Conservation (phyloP, 2,329 filamentous ascomycete species). For the Verticillium isaacii region DNA sequence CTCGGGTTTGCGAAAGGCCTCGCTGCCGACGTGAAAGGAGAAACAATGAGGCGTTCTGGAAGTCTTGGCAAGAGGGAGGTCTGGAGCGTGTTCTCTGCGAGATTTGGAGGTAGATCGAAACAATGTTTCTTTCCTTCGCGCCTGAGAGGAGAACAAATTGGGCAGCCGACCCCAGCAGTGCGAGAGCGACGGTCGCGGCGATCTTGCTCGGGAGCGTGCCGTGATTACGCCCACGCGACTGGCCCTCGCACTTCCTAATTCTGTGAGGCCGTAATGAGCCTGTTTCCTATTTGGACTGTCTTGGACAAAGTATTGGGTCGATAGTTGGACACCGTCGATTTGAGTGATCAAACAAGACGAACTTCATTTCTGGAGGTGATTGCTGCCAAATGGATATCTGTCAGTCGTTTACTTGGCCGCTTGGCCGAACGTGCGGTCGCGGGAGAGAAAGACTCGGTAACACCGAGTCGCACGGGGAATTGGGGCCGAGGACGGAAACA, state of each 20-base stretch:
- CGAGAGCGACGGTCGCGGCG: neutral
- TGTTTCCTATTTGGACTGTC: neutral
- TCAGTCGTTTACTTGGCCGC: neutral
- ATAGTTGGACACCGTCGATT: neutral
- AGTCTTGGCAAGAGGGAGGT: neutral
- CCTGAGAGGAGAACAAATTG: neutral
- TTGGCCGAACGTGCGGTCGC: neutral
- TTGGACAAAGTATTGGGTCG: neutral
- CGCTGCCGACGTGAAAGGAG: neutral
- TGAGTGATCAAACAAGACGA: neutral
- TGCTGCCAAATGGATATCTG: neutral
- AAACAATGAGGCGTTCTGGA: neutral
- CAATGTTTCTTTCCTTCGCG: neutral
- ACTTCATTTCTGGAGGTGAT: neutral
- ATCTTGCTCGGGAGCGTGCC: neutral
- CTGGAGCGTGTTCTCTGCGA: neutral
- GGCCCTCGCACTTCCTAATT: neutral
- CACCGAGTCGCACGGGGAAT: neutral
- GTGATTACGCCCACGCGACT: neutral
- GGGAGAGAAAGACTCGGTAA: neutral
- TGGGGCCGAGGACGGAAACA: neutral
- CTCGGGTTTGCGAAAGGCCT: neutral
- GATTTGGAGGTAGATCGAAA: neutral
- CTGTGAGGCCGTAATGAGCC: neutral
- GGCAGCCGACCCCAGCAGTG: neutral